These are phyloP conservation scores for Claviceps spartinae DNA, from an alignment of 2,329 filamentous ascomycete genomes.

Conservation along the genomic window DNA sequence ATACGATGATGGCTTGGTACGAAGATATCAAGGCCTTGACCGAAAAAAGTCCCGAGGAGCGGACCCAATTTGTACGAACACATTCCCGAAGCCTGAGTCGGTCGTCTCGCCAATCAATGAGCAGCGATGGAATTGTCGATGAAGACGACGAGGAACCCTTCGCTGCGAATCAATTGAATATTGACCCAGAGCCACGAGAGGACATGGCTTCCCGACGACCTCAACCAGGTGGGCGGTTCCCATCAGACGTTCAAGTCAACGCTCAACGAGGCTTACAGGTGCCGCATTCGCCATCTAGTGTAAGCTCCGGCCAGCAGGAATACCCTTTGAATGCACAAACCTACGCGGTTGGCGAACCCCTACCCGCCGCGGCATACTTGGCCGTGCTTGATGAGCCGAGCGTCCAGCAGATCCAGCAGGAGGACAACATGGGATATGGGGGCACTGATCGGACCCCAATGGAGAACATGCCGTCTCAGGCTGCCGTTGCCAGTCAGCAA, in stretches of 20 bases:
- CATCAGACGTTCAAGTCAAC: constrained; percentile 81
- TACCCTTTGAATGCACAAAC: constrained; percentile 38
- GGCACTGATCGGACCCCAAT: constrained; percentile 31
- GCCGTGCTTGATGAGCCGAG: constrained; percentile 11
- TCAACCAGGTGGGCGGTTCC: constrained; percentile 90
- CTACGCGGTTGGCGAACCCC: constrained; percentile 42
- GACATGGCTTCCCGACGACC: constrained; percentile 50
- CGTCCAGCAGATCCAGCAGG: not conserved
- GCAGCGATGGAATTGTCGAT: constrained; percentile 69
- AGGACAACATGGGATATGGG: constrained; percentile 27
- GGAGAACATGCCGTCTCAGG: constrained; percentile 36
- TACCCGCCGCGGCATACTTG: constrained; percentile 26
- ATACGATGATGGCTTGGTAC: constrained; percentile 96
- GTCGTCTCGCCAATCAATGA: constrained; percentile 45
- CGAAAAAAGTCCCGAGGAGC: constrained; percentile 76
- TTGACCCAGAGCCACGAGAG: constrained; percentile 34
- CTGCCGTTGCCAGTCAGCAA: constrained; percentile 34
- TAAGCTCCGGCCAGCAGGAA: constrained; percentile 49
- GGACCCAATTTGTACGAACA: constrained; percentile 71
- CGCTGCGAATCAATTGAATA: constrained; percentile 31
- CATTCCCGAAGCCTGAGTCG: constrained; percentile 69
- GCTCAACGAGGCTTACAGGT: constrained; percentile 65
- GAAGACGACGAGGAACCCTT: constrained; percentile 55
- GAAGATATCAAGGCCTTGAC: constrained; percentile 84
- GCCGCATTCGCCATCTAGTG: constrained; percentile 67